These are phyloP conservation scores for Clavariopsis aquatica DNA, from an alignment of 495 filamentous ascomycete species.

Conservation along the genomic window DNA sequence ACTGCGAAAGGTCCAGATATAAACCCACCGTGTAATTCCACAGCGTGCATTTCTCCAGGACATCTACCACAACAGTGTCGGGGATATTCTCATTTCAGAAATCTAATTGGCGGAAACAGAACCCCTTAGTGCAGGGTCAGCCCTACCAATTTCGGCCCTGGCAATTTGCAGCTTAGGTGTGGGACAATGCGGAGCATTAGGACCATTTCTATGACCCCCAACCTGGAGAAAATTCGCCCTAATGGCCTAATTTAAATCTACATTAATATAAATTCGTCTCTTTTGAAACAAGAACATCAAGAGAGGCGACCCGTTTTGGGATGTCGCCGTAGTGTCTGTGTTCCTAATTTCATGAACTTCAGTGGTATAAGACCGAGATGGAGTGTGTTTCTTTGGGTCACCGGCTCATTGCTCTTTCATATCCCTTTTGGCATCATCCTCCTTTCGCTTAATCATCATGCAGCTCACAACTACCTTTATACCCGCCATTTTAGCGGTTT, in stretches of 20 bases:
- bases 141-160: background rate
- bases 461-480: background rate
- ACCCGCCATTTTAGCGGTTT: background rate
- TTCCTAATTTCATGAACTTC: background rate
- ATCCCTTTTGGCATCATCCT: too few relatives aligned
- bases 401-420: background rate
- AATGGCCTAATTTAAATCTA: background rate
- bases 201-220: background rate
- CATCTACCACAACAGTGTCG: background rate
- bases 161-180: background rate
- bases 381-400: background rate
- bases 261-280: background rate
- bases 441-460: background rate
- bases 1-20: too few relatives aligned
- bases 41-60: background rate
- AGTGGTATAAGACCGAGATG: background rate
- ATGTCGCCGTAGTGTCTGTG: background rate
- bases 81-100: background rate
- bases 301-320: background rate
- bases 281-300: background rate
- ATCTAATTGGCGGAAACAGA: background rate
- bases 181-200: background rate
- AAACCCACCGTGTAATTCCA: too few relatives aligned
- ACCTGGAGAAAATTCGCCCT: background rate
- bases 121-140: background rate